Base-by-base conservation (phyloP, 139 green algal species). In the Chlorokybus atmophyticus region DNA sequence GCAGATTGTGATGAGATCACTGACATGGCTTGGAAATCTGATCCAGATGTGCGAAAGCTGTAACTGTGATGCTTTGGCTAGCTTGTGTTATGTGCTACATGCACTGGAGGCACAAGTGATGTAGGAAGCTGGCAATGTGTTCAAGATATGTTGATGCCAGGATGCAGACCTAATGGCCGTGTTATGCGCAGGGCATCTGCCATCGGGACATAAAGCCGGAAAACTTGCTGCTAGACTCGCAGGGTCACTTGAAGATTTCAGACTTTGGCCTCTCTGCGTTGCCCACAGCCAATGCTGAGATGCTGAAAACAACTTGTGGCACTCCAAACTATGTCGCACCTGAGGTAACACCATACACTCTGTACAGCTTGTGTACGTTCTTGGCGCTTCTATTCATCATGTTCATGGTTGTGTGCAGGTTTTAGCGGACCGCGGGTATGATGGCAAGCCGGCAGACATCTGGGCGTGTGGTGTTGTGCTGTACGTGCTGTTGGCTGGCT, bases 171-270 rank as follows among this genome's bases (percentile, higher is more conserved):
- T n/a, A n/a, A n/a, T n/a, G n/a, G n/a, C n/a, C n/a, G n/a, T n/a
- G n/a, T n/a, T n/a, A n/a, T n/a, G n/a, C n/a, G 28, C 57, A 64
- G 24, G 62, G 53, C 29, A 28, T 68, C 25, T 67, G 31, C 7
- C 66, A 84, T 42, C 38, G 81, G 19, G 81, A 87, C 53, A 39
- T 87, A n/a, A 87, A 98, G 81, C 90, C 90, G 1, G 90, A 98
- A 65, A 97, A 97, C 61, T 76, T 97, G 1, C 91, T 97, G 70
- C 88, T 97, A 23, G 90, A 95, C 44, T 32, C 54, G 19, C 52
- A 80, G 44, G 86, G 87, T 44, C 92, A 73, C 40, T 14, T 73
- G 5, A 90, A 91, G 69, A 78, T 96, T 2, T 82, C 89, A 10
- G 88, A 96, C 70, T 96, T 96, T 73, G 88, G 88, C 17, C 82